Conservation (phyloP, 257 asterid genomes). For the Solanum tacnaense region DNA sequence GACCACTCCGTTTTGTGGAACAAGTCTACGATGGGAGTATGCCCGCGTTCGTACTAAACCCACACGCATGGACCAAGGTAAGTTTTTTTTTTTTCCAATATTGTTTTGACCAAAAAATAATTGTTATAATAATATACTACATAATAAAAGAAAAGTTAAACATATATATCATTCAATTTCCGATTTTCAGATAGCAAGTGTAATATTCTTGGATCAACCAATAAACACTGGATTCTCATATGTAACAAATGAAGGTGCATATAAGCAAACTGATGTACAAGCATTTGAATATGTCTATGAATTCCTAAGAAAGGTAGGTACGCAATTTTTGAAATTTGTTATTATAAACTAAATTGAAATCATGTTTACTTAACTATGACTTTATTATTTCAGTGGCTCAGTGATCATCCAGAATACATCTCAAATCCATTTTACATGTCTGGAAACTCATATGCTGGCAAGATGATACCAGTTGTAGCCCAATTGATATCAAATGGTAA, state of each 20-base stretch:
- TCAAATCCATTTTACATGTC: slow-evolving; percentile 16
- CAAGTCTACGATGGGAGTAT: no score
- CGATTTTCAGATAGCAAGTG: not conserved
- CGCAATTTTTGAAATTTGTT: not conserved
- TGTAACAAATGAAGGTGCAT: not conserved
- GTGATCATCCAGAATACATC: slow-evolving; percentile 12
- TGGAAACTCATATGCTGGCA: slow-evolving; percentile 34
- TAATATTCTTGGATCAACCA: no score
- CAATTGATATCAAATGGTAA: slow-evolving; percentile 20
- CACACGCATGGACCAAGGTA: no score
- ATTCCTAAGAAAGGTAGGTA: not conserved
- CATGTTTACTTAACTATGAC: not conserved
- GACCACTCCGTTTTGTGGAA: no score
- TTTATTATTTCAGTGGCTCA: slow-evolving; percentile 24
- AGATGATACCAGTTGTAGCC: slow-evolving; percentile 11
- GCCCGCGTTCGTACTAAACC: no score
- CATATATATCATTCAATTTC: no score
- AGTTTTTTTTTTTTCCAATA: no score
- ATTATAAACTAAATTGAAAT: not conserved
- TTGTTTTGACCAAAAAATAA: no score
- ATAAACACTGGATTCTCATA: no score
- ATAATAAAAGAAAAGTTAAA: no score
- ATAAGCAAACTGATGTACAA: not conserved
- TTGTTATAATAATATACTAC: no score
- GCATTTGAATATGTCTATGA: not conserved